Percentiles rank a stretch among this genome's conserved stretches.
Conservation (phyloP, 768 basidiomycete species). For the Podaxis carcinomalis region DNA sequence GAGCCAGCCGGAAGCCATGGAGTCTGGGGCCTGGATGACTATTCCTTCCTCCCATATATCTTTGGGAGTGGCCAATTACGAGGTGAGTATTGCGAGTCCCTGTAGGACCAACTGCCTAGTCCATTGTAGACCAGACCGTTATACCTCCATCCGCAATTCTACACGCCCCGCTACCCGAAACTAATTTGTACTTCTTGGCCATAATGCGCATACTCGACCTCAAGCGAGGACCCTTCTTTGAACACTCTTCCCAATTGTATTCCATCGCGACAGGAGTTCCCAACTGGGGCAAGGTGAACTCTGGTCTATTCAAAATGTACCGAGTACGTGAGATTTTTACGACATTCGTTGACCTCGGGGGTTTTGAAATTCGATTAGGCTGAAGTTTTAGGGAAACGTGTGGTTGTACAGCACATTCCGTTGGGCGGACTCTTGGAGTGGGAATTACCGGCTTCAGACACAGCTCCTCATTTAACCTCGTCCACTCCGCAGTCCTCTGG, state of each 20-base stretch:
- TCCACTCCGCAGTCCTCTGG: constrained; percentile 38
- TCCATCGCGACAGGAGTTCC: constrained; percentile 85
- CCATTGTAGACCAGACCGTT: constrained; percentile 50
- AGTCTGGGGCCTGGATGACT: constrained; percentile 97
- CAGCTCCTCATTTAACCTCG: not conserved
- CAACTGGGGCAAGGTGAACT: constrained; percentile 89
- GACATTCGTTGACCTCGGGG: not conserved
- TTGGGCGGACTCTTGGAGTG: constrained; percentile 80
- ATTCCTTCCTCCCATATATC: constrained; percentile 81
- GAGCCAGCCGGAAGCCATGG: constrained; percentile 98
- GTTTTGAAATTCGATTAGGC: constrained; percentile 38
- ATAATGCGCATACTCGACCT: constrained; percentile 77
- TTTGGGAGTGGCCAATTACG: constrained; percentile 89
- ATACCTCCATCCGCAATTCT: constrained; percentile 67
- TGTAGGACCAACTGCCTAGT: constrained; percentile 7
- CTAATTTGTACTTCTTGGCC: constrained; percentile 79
- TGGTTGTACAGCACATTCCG: constrained; percentile 94
- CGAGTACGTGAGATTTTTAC: constrained; percentile 43
- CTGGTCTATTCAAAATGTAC: constrained; percentile 94
- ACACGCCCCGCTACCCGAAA: constrained; percentile 48
- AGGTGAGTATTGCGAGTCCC: constrained; percentile 38
- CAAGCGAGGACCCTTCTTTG: constrained; percentile 85
- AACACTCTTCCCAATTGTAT: constrained; percentile 88
- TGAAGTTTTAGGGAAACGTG: constrained; percentile 89
- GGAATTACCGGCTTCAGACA: constrained; percentile 24